Percentiles rank a stretch among this genome's conserved stretches.
Evolutionary conservation across 768 basidiomycete species (phyloP).

Genomic region (Psilocybe subaeruginosa): DNA sequence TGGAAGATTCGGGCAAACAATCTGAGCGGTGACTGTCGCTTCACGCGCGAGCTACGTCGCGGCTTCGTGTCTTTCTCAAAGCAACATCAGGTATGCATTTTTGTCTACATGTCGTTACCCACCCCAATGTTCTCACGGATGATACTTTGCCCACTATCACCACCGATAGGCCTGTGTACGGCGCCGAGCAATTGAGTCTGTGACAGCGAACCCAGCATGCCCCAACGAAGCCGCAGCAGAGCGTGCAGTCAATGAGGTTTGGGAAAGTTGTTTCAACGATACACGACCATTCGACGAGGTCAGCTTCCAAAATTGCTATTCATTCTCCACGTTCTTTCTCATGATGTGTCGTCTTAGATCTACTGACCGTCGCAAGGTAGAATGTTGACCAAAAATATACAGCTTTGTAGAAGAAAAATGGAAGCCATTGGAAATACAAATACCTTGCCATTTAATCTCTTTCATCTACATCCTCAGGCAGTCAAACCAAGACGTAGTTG

Average conservation of each 20-base stretch:
- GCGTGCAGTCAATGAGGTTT: conserved; percentile 92
- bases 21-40: conserved; percentile 91
- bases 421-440: background rate
- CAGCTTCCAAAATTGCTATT: conserved; percentile 7
- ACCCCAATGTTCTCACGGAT: conserved; percentile 7
- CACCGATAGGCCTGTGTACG: conserved; percentile 80
- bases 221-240: conserved; percentile 78
- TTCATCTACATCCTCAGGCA: background rate
- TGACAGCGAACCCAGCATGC: conserved; percentile 80
- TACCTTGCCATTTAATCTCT: background rate
- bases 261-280: conserved; percentile 95
- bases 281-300: conserved; percentile 98
- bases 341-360: conserved; percentile 22
- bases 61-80: conserved; percentile 84
- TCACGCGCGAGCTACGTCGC: conserved; percentile 77
- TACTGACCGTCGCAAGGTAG: conserved; percentile 16
- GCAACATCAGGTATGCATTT: conserved; percentile 80
- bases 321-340: conserved; percentile 8
- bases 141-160: conserved; percentile 3
- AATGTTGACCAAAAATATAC: background rate
- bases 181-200: conserved; percentile 82
- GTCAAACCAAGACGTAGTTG: background rate
- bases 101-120: conserved; percentile 8
- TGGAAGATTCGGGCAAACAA: conserved; percentile 92
- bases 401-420: background rate